Percentiles rank a stretch among this genome's conserved stretches.
Conservation (phyloP, 140 eudicot species). For the Senecio squalidus region DNA sequence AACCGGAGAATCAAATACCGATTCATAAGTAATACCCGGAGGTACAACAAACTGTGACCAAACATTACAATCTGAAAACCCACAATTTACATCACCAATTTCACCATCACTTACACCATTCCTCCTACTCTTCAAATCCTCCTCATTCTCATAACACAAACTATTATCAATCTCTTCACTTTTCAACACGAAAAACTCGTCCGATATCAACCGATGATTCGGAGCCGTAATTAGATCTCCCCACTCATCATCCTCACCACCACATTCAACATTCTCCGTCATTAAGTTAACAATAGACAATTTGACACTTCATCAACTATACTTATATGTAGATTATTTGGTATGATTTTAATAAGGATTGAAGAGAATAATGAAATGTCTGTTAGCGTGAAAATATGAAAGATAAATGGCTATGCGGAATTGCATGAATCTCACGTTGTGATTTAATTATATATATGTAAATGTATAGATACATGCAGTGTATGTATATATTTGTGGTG, state of each 20-base stretch:
- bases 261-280: conserved; percentile 12
- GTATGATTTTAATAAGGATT: not conserved
- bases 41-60: conserved; percentile 41
- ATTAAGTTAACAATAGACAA: not conserved
- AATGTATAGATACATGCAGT: too few species aligned
- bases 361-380: too few species aligned
- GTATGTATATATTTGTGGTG: too few species aligned
- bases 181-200: conserved; percentile 26
- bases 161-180: conserved; percentile 6
- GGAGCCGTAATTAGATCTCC: conserved; percentile 28
- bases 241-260: conserved; percentile 33
- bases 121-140: conserved; percentile 5
- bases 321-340: too few species aligned
- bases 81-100: conserved; percentile 25
- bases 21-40: conserved; percentile 43
- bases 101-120: conserved; percentile 34
- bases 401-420: too few species aligned
- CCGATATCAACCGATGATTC: conserved; percentile 25
- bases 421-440: too few species aligned
- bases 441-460: too few species aligned
- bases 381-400: too few species aligned
- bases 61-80: conserved; percentile 24
- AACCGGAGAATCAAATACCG: conserved; percentile 51
- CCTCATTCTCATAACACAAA: not conserved
- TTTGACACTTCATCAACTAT: not conserved